Evolutionary conservation across 2,329 filamentous ascomycete species (phyloP), one percentile per base, ranked within the genome.

Genomic region (Penicillium sp.): DNA sequence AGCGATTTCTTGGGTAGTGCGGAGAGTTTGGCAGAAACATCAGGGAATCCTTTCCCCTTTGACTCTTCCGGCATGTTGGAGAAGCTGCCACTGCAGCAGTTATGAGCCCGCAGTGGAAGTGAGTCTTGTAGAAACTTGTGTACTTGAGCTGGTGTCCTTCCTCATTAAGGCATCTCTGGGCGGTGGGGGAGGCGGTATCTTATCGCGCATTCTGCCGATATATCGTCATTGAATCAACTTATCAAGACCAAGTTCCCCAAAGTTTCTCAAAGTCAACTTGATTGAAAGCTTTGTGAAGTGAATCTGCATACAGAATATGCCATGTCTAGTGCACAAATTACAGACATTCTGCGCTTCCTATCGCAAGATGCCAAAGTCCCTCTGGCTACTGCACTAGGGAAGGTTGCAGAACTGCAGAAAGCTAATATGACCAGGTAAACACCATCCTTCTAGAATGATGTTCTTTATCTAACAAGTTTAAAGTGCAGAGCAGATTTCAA

Each of bases 1-100:
- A 88, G 81, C 18, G 90, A 95, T 68, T 94, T 89, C 73, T 92
- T 94, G 55, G 86, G 81, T 0, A 89, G 85, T 44, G 89, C 89
- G 50, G 87, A 83, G 45, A 94, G 84, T 72, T 95, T 95, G 46
- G 85, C 81, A 50, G 87, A 83, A 53, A 89, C 79, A 63, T 90
- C 83, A 13, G 89, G 86, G 64, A 92, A 92, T 1, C 53, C 61
- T 50, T 72, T 74, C 5, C 60, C 48, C 55, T 72, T 74, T 9
- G 58, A 51, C 10, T 74, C 70, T 38, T 75, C 69, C 20, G 70
- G 62, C 73, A 75, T 74, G 6, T 41, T 64, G 53, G 16, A 4
- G 24, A 46, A 48, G 61, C 63, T 63, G 61, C 60, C 40, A 44
- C 53, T 35, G 63, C 63, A 65, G 62, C 58, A 31, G 22, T 40